phyloP scores from a whole-genome alignment of 805 yeast genomes.

The Alloascoidea hylecoeti region DNA sequence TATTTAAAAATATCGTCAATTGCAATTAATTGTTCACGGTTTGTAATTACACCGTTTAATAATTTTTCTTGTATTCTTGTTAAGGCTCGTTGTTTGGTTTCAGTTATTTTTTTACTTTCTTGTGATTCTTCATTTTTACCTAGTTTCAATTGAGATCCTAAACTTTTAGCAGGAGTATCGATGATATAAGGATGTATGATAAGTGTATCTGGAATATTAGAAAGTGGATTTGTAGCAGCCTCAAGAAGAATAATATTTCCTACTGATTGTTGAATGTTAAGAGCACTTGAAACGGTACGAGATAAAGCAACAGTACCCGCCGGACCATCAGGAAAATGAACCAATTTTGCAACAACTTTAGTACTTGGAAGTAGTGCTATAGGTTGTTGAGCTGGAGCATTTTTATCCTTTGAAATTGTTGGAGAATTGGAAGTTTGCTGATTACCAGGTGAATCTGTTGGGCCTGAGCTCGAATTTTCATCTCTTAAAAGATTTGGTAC shows the following conservation, averaged over 20 bases:
- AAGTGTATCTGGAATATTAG: constrained; percentile 20
- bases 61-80: neutral
- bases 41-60: constrained; percentile 21
- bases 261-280: constrained; percentile 32
- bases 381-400: constrained; percentile 4
- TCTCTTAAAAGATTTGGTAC: neutral
- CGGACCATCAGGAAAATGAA: constrained; percentile 21
- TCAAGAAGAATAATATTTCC: constrained; percentile 44
- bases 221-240: constrained; percentile 22
- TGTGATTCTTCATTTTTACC: constrained; percentile 6
- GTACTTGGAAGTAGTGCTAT: constrained; percentile 14
- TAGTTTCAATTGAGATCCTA: constrained; percentile 5
- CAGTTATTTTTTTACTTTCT: constrained; percentile 11
- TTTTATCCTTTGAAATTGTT: constrained; percentile 2
- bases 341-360: constrained; percentile 36
- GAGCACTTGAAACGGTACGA: constrained; percentile 34
- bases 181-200: constrained; percentile 42
- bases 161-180: constrained; percentile 17
- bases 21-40: constrained; percentile 35
- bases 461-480: too few relatives aligned
- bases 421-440: neutral
- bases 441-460: neutral
- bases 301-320: constrained; percentile 37
- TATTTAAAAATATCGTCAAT: constrained; percentile 27
- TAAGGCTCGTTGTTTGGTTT: constrained; percentile 8